Evolutionary conservation across 192 early-diverging fungal species (phyloP), one percentile per base, ranked within the genome.

Genomic region (Backusella liffmaniae): DNA sequence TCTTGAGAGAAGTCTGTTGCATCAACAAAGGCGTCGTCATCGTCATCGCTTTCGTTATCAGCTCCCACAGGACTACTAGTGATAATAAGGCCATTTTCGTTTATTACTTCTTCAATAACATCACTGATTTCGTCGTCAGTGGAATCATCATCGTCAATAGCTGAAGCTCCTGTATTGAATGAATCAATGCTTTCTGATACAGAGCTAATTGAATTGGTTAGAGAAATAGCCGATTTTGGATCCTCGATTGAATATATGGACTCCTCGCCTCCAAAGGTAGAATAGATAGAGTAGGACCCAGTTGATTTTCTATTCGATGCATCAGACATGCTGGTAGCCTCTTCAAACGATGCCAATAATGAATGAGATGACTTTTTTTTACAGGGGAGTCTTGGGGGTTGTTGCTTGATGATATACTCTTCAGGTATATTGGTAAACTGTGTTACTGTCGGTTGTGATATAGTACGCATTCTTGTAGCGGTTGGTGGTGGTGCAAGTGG

Each of bases 11-110:
- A 72, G 4, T 49, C 44, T 2, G 53, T 32, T 5, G 78, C 78
- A 53, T 78, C 76, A 4, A 82, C 76, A 76, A 80, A 79, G 4
- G 32, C 46, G 35, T 83, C 75, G 18, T 81, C 76, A 66, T 65
- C 39, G 13, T 75, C 30, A 35, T 66, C 66, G 12, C 42, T 29
- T 18, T 73, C 67, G 10, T 68, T 51, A 15, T 51, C 71, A 23
- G 49, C 26, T 26, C 49, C 70, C 21, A 62, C 56, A 2, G 26
- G 21, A 29, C 26, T 62, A 62, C 26, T 62, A 0, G 10, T 62
- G 7, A 29, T 13, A 10, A 62, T 12, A 8, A 62, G 9, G 4
- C 26, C 56, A 13, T 29, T 62, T 62, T 62, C 56, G 10, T 29
- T 62, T 62, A 62, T 49, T n/a, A 49, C 46, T 16, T 49, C 56